phyloP scores from a whole-genome alignment of 768 basidiomycete genomes.

The Collybia nuda region DNA sequence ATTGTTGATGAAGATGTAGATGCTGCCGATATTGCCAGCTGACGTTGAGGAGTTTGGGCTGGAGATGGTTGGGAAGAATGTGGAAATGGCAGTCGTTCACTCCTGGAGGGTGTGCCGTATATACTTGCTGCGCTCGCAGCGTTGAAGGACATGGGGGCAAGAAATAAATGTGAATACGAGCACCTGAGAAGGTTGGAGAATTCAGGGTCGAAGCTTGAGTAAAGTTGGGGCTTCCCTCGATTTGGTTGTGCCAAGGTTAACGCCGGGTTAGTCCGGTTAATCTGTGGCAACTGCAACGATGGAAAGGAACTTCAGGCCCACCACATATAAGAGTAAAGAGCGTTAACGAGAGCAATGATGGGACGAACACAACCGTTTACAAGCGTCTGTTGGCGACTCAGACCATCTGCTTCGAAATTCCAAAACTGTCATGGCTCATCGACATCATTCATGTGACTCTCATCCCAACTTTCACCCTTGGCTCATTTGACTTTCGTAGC shows the following conservation, averaged over 20 bases:
- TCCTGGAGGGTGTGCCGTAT: slow-evolving; percentile 29
- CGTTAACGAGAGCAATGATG: no score
- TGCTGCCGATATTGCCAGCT: slow-evolving; percentile 7
- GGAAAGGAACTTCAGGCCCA: no score
- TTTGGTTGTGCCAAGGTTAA: neutral
- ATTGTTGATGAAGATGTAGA: slow-evolving; percentile 14
- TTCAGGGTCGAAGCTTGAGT: slow-evolving; percentile 8
- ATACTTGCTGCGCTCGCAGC: slow-evolving; percentile 15
- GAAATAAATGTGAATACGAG: slow-evolving; percentile 1
- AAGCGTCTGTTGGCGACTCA: no score
- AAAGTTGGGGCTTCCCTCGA: neutral
- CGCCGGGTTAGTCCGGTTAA: no score
- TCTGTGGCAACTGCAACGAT: no score
- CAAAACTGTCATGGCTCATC: no score
- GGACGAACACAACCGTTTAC: no score
- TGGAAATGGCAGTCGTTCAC: slow-evolving; percentile 35
- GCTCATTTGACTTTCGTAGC: no score
- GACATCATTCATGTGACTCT: no score
- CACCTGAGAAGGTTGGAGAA: slow-evolving; percentile 8
- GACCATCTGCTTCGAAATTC: no score
- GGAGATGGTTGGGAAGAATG: slow-evolving; percentile 32
- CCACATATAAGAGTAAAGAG: no score
- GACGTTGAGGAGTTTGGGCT: slow-evolving; percentile 21
- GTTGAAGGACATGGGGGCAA: slow-evolving; percentile 17
- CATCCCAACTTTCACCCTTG: no score